Percentiles rank a stretch among this genome's conserved stretches.
phyloP scores from a whole-genome alignment of 108 stramenopile species.

The Skeletonema costatum region DNA sequence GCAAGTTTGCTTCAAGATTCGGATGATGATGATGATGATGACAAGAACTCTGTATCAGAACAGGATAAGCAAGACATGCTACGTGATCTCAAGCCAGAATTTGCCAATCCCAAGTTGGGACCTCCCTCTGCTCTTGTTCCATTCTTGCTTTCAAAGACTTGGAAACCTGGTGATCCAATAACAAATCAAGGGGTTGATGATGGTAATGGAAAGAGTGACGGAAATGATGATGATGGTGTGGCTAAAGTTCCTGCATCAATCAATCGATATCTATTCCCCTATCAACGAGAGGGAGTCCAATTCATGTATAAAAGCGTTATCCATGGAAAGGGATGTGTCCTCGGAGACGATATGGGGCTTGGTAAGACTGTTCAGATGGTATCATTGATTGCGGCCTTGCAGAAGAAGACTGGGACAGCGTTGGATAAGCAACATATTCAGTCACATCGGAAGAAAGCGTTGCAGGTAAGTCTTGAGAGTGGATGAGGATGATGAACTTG shows the following conservation, averaged over 20 bases:
- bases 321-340: constrained; percentile 57
- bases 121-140: constrained; percentile 54
- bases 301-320: constrained; percentile 76
- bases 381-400: constrained; percentile 71
- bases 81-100: constrained; percentile 55
- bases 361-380: constrained; percentile 81
- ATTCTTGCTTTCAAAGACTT: constrained; percentile 26
- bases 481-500: not conserved
- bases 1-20: constrained; percentile 13
- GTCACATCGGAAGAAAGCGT: constrained; percentile 29
- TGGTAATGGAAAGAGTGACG: constrained; percentile 22
- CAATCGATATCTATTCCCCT: constrained; percentile 75
- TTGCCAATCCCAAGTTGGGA: constrained; percentile 72
- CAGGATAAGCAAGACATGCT: constrained; percentile 25
- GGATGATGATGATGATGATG: constrained; percentile 9
- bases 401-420: constrained; percentile 74
- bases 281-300: constrained; percentile 76
- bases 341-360: constrained; percentile 80
- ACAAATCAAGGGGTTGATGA: constrained; percentile 25
- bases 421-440: constrained; percentile 45
- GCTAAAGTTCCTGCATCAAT: constrained; percentile 78
- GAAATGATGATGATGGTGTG: constrained; percentile 22
- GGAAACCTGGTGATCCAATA: constrained; percentile 10
- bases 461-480: constrained; percentile 27
- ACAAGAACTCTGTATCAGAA: not conserved